Percentiles rank a stretch among this genome's conserved stretches.
phyloP scores from a whole-genome alignment of 2,329 filamentous ascomycete species.

The Pseudocercospora pini-densiflorae region DNA sequence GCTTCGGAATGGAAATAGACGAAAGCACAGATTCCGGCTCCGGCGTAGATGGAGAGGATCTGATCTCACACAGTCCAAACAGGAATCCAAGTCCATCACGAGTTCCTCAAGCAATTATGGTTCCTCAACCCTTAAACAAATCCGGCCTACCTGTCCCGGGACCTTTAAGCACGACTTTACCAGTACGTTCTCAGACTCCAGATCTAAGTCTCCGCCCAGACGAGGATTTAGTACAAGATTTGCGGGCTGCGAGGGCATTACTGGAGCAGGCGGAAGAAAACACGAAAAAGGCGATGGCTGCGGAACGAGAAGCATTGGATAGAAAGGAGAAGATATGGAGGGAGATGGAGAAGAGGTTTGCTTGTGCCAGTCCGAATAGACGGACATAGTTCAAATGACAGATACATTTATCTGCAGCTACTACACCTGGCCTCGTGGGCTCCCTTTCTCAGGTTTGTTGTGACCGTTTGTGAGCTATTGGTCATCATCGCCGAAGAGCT shows the following conservation, averaged over 20 bases:
- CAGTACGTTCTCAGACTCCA: background rate
- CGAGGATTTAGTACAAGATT: background rate
- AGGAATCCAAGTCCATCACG: too few species aligned
- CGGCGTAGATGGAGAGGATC: background rate
- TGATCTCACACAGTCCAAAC: background rate
- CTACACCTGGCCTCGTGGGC: too few species aligned
- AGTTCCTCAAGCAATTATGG: too few species aligned
- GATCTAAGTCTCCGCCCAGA: background rate
- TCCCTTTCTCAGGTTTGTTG: too few species aligned
- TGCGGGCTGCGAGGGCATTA: background rate
- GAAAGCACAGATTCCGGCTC: background rate
- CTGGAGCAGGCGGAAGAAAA: background rate
- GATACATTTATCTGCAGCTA: too few species aligned
- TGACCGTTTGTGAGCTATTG: too few species aligned
- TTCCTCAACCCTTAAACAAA: too few species aligned
- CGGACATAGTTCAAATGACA: too few species aligned
- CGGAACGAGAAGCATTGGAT: background rate
- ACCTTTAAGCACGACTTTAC: background rate
- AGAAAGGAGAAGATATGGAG: background rate
- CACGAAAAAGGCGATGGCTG: background rate
- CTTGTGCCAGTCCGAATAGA: slow-evolving; percentile 3
- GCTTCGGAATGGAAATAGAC: background rate
- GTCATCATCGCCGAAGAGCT: background rate
- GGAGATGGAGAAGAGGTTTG: slow-evolving; percentile 4
- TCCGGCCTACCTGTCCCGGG: background rate